Base-by-base conservation (phyloP, 163 green algal genomes). In the Coccomyxa subellipsoidea region DNA sequence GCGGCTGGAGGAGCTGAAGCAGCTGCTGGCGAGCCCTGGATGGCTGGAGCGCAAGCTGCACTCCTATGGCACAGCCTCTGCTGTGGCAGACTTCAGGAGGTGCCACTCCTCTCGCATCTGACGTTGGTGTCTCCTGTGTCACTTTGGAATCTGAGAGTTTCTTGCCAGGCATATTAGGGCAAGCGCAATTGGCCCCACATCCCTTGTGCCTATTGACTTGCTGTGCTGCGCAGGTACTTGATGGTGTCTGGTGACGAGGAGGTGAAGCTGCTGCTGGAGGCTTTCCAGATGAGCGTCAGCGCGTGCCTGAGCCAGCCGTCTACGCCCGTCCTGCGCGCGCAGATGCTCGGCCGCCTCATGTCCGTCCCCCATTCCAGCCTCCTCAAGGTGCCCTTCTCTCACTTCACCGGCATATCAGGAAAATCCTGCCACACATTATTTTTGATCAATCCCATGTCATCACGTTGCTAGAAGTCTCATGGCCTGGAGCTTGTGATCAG, bases 1-100 rank as follows among this genome's bases (percentile, higher is more conserved):
- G 38, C 81, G 82, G 72, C 75, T 90, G 54, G 73, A 73, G 10
- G 59, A 90, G 40, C 85, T 94, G 66, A 77, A 79, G 27, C 59
- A 25, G 34, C 84, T 97, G 87, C 87, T 97, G 32, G 83, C 86
- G 15, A 87, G 93, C 69, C 90, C 93, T 0, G 76, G 77, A 36
- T 97, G 93, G 93, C 88, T 97, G 87, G 91, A 95, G 79, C 77
- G 83, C 38, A 97, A 97, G 89, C 88, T 98, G 86, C 87, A 90
- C 77, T 87, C 85, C 37, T 94, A 93, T 72, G 92, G 92, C 29
- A 84, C 90, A 9, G 89, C 88, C 8, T 84, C 83, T 0, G 86
- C 96, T 5, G 93, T 96, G 1, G 84, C 90, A 10, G 94, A 98
- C 83, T 96, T 98, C 83, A 83, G 93, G 53, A 85, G 81, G 80